Evolutionary conservation across 164 flowering plant genomes (phyloP).

Genomic region (Echeveria elegans): DNA sequence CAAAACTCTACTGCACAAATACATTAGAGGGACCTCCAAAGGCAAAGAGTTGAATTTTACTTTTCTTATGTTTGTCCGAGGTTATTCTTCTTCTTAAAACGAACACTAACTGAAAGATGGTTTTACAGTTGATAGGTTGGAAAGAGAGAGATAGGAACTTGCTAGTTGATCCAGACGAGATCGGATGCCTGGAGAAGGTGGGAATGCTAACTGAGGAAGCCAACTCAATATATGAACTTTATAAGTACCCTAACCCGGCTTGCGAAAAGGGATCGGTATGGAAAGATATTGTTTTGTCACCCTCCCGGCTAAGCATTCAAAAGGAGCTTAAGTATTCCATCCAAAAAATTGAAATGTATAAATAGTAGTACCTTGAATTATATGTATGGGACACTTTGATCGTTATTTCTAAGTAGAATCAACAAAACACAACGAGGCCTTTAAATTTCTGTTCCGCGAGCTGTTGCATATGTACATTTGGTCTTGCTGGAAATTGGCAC

Average conservation of each 20-base stretch:
- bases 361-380: too few species aligned
- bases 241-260: slow-evolving; percentile 43
- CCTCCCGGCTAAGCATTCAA: slow-evolving; percentile 58
- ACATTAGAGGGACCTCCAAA: slow-evolving; percentile 58
- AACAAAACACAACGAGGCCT: too few species aligned
- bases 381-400: too few species aligned
- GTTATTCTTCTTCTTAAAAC: too few species aligned
- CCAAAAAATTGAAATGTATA: slow-evolving; percentile 34
- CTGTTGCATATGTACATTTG: too few species aligned
- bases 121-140: slow-evolving; percentile 66
- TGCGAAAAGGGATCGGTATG: slow-evolving; percentile 45
- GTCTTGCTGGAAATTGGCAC: too few species aligned
- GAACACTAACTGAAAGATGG: neutral
- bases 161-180: slow-evolving; percentile 70
- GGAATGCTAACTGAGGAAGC: slow-evolving; percentile 52
- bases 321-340: slow-evolving; percentile 61
- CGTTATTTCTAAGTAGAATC: too few species aligned
- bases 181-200: slow-evolving; percentile 34
- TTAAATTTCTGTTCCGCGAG: too few species aligned
- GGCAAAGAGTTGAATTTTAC: slow-evolving; percentile 20
- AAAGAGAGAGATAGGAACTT: slow-evolving; percentile 58
- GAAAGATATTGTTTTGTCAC: slow-evolving; percentile 73
- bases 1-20: slow-evolving; percentile 55
- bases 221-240: slow-evolving; percentile 47
- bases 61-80: too few species aligned